Evolutionary conservation across 352 stramenopile genomes (phyloP), one percentile per base, ranked within the genome.

Genomic region (Phytophthora hibernalis): DNA sequence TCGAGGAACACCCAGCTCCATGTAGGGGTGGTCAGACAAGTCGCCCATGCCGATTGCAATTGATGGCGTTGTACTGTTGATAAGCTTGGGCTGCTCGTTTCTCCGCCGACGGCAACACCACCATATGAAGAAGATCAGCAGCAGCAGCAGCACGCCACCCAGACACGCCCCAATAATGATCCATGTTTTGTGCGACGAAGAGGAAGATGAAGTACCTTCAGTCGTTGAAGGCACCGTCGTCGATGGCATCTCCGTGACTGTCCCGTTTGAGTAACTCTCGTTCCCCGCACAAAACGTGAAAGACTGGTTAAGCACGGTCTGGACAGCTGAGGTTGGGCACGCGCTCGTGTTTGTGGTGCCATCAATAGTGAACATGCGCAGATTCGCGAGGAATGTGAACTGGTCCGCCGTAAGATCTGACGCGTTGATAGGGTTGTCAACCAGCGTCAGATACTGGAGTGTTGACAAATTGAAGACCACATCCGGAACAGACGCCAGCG

Each of bases 21-120:
- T 80, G 61, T 89, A 89, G 28, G 80, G 78, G 37, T 89, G 78
- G 15, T 89, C 76, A 0, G 72, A 78, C 56, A 89, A 52, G 40
- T 89, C 78, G 9, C 80, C 68, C 74, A 89, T 83, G n/a, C 80
- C 76, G 58, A 87, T 79, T 22, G 70, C 70, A 48, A 87, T 85
- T 28, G 74, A 81, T 54, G 77, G 80, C 18, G 71, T 79, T 13
- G 70, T 70, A 53, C 73, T 80, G 55, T 85, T 87, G 33, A 50
- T 75, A 13, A 83, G 74, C 62, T 83, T 89, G 2, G 74, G 78
- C 7, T 68, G 69, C 9, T 82, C 76, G n/a, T 85, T 74, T 40
- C 68, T 73, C 37, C 72, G 76, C 2, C 68, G 68, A 31, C 62
- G 45, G 51, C 64, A 84, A 26, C 71, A 74, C 54, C 74, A 83